Conservation (phyloP, 345 rosid genomes). For the Alliaria petiolata region DNA sequence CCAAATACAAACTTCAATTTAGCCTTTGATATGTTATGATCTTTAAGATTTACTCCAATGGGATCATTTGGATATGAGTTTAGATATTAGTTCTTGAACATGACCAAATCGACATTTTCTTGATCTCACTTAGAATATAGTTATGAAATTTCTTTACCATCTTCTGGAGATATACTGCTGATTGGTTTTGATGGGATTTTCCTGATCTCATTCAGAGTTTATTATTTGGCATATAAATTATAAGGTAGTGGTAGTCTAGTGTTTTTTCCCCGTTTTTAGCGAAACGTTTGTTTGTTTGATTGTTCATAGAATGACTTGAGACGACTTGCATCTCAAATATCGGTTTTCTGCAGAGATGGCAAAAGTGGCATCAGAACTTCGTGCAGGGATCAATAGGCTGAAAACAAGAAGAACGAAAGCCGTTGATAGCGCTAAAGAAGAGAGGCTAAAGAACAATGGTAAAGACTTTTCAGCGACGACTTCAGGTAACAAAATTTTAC, state of each 20-base stretch:
- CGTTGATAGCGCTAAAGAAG: slow-evolving; percentile 19
- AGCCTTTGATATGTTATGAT: neutral
- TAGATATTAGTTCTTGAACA: too few relatives aligned
- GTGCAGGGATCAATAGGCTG: slow-evolving; percentile 40
- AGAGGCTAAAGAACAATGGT: slow-evolving; percentile 36
- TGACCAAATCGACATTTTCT: too few relatives aligned
- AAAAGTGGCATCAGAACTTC: slow-evolving; percentile 54
- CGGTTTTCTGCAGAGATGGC: slow-evolving; percentile 52
- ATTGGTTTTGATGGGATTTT: neutral
- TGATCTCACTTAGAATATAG: neutral
- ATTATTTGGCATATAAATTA: neutral
- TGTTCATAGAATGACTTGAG: neutral
- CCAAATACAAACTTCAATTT: neutral
- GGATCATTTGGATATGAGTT: too few relatives aligned
- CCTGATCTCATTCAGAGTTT: neutral
- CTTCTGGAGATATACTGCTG: neutral
- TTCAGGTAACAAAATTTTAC: slow-evolving; percentile 9
- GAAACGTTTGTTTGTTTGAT: neutral
- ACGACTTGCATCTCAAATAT: neutral
- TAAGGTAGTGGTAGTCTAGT: neutral
- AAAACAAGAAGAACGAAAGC: slow-evolving; percentile 35
- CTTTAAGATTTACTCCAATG: neutral
- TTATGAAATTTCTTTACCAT: neutral
- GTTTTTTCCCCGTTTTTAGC: neutral
- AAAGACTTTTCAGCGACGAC: slow-evolving; percentile 24